Base-by-base conservation (phyloP, 139 green algal genomes). In the Eudorina sp. region DNA sequence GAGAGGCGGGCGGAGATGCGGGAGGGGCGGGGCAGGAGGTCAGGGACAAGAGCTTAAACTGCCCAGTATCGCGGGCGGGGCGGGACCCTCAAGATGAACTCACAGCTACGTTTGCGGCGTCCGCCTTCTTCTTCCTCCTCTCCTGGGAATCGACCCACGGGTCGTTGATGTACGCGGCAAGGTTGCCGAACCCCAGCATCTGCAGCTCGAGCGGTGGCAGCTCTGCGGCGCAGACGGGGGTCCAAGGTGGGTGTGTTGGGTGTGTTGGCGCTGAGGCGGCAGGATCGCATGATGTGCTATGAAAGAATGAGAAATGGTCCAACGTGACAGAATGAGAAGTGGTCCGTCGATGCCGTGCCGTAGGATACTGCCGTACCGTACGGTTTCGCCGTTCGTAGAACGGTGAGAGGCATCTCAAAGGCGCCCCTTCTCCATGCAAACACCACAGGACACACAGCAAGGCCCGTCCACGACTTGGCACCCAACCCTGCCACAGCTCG, bases 161-260 rank as follows among this genome's bases (percentile, higher is more conserved):
- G 68, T 76, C 68, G 68, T 76, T 76, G 38, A 76, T 38, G n/a
- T 51, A 36, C 21, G 68, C 68, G 0, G 36, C 36, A 8, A 27
- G 13, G 38, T 76, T 76, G 68, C 68, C 68, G 16, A 51, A 76
- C 11, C 68, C 68, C 38, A 76, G 68, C 68, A 76, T 76, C 16
- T 76, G 36, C 34, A 76, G 36, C 68, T 76, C 68, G 36, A 76
- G 38, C 11, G 36, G 68, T 21, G 36, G 9, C 1, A 27, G 34
- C 16, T 36, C 68, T 76, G 51, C 13, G 16, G 51, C 13, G 16
- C 51, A 58, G 13, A 16, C 13, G 51, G 51, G 51, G 68, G 9
- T 16, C 8, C 3, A 34, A 18, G 2, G 1, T 51, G 68, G 21
- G 4, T 7, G 13, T 25, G 66, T n/a, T n/a, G n/a, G n/a, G n/a